Percentiles rank a stretch among this genome's conserved stretches.
Conservation (phyloP, 345 rosid species). For the Ceriops tagal region DNA sequence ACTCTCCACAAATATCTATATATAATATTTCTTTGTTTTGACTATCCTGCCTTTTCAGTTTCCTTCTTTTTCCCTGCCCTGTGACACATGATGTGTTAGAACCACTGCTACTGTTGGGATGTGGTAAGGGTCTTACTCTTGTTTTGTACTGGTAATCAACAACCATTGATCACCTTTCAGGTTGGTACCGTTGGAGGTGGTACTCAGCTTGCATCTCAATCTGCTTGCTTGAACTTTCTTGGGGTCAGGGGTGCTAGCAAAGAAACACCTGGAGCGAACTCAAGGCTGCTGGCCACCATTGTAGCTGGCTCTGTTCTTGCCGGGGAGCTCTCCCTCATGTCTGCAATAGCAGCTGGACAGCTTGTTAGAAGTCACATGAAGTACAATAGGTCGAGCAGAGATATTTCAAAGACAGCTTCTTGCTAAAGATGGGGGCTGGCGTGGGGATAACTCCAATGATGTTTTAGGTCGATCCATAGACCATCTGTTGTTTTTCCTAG, state of each 20-base stretch:
- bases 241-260: constrained; percentile 54
- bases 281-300: constrained; percentile 42
- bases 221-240: constrained; percentile 55
- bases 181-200: constrained; percentile 60
- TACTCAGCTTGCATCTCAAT: constrained; percentile 50
- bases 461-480: too few relatives aligned
- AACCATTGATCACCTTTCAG: constrained; percentile 17
- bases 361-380: constrained; percentile 44
- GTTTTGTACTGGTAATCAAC: too few relatives aligned
- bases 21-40: not conserved
- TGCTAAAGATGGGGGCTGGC: not conserved
- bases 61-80: too few relatives aligned
- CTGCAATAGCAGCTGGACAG: constrained; percentile 42
- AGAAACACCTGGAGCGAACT: constrained; percentile 38
- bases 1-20: not conserved
- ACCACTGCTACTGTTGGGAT: too few relatives aligned
- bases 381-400: constrained; percentile 36
- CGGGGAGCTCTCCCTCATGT: constrained; percentile 54
- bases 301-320: constrained; percentile 55
- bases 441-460: too few relatives aligned
- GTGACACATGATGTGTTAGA: too few relatives aligned
- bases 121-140: too few relatives aligned
- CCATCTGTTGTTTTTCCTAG: too few relatives aligned
- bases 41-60: too few relatives aligned
- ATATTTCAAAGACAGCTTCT: constrained; percentile 13